Base-by-base conservation (phyloP, 768 basidiomycete species). In the Flagelloscypha sp. region DNA sequence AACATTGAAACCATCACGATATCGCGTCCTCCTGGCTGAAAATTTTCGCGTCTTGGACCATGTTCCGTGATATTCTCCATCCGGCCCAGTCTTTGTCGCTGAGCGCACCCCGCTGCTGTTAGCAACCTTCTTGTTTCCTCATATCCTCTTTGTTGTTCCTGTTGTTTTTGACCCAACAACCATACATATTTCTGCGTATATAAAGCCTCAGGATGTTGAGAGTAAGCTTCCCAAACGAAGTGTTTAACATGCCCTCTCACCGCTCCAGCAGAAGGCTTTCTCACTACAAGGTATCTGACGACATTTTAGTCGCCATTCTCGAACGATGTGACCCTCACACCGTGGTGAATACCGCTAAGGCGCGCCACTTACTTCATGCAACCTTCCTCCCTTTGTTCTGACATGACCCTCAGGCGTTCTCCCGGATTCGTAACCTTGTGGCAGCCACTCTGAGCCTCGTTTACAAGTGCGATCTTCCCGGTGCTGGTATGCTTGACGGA, bases 401-500 rank as follows among this genome's bases (percentile, higher is more conserved):
- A 19, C 32, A 39, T 36, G 34, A 30, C 34, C 35, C 34, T 11
- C 35, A 74, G 72, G 69, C 65, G 30, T 70, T 72, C 44, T 52
- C 53, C 37, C 59, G 72, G 41, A 56, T 70, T 31, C 61, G 61
- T 43, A 55, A 45, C 32, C 58, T 70, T 27, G 63, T 66, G 27
- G 64, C 63, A 62, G 63, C 63, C 24, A 65, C 63, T 47, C 62
- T 68, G 31, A 59, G 61, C 16, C 63, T 75, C 40, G 62, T 61
- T 20, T 75, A 75, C 51, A 63, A 59, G 30, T 64, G 64, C 44
- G 71, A 73, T 43, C 56, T 75, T 19, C 70, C 65, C 12, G 33
- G 65, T 15, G 52, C 63, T 37, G 71, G 70, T 25, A 71, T 73
- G 70, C 61, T 61, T 44, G 70, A 73, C 47, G 72, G 72, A 5